Percentiles rank a stretch among this genome's conserved stretches.
phyloP scores from a whole-genome alignment of 2,329 filamentous ascomycete genomes.

The Fusarium cicatricum region DNA sequence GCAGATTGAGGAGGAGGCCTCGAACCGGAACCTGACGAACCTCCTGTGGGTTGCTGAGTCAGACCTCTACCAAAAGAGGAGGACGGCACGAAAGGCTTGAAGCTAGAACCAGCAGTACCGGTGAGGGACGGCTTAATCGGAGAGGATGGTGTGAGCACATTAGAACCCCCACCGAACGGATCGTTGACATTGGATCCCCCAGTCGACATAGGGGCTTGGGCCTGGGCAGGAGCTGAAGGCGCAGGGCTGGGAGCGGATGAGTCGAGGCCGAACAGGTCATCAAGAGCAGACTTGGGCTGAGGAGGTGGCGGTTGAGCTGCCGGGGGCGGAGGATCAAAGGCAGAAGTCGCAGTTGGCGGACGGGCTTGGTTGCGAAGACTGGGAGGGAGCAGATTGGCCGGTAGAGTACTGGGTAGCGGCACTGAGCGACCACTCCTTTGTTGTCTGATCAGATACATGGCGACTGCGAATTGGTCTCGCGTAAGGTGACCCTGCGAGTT shows the following conservation, averaged over 20 bases:
- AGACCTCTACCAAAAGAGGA: conserved; percentile 91
- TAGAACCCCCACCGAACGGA: conserved; percentile 65
- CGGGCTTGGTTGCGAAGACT: conserved; percentile 75
- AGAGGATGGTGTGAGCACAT: conserved; percentile 60
- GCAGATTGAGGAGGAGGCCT: conserved; percentile 55
- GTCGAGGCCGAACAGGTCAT: conserved; percentile 94
- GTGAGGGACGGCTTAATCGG: conserved; percentile 59
- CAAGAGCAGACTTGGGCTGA: conserved; percentile 81
- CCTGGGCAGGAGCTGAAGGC: conserved; percentile 65
- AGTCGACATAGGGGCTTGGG: conserved; percentile 70
- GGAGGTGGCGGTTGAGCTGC: conserved; percentile 49
- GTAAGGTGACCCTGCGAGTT: conserved; percentile 86
- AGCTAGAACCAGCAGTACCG: conserved; percentile 57
- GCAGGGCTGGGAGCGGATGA: conserved; percentile 61
- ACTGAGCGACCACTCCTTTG: conserved; percentile 75
- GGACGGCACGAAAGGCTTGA: conserved; percentile 92
- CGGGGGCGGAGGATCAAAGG: conserved; percentile 58
- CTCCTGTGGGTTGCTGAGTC: conserved; percentile 78
- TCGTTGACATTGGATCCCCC: conserved; percentile 74
- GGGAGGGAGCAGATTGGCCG: conserved; percentile 83
- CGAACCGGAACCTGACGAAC: conserved; percentile 48
- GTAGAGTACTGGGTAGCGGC: conserved; percentile 78
- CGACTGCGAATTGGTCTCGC: conserved; percentile 92
- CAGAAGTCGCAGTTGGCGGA: conserved; percentile 59
- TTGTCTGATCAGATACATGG: conserved; percentile 95